Percentiles rank a stretch among this genome's conserved stretches.
phyloP scores from a whole-genome alignment of 192 early-diverging fungal genomes.

The Backusella tarrabulga region DNA sequence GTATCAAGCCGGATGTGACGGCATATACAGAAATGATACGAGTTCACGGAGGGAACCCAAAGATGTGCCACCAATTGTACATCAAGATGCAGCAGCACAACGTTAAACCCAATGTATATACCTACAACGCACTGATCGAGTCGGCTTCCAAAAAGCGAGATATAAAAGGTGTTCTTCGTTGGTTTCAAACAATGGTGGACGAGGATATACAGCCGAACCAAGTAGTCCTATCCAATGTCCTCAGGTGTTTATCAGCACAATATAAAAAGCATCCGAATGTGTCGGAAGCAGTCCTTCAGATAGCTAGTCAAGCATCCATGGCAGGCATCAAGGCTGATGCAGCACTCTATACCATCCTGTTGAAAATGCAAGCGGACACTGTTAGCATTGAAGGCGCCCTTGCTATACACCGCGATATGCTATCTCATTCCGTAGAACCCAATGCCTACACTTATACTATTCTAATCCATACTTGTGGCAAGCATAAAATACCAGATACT shows the following conservation, averaged over 20 bases:
- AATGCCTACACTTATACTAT: slow-evolving; percentile 38
- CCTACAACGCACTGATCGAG: slow-evolving; percentile 31
- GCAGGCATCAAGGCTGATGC: slow-evolving; percentile 34
- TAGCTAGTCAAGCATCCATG: slow-evolving; percentile 18
- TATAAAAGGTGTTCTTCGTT: slow-evolving; percentile 20
- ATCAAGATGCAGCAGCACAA: slow-evolving; percentile 18
- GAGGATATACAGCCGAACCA: slow-evolving; percentile 22
- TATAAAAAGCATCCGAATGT: background rate
- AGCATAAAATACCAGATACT: slow-evolving; percentile 21
- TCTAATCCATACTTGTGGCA: slow-evolving; percentile 29
- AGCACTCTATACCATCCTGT: slow-evolving; percentile 33
- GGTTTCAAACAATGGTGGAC: slow-evolving; percentile 34
- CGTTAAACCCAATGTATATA: slow-evolving; percentile 33
- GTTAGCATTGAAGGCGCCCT: slow-evolving; percentile 14
- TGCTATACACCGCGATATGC: slow-evolving; percentile 28
- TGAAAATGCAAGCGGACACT: slow-evolving; percentile 23
- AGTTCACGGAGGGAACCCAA: background rate
- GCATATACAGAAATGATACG: slow-evolving; percentile 35
- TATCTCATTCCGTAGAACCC: slow-evolving; percentile 17
- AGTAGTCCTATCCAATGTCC: slow-evolving; percentile 17
- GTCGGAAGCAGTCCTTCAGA: background rate
- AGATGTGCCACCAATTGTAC: slow-evolving; percentile 18
- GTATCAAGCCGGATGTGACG: slow-evolving; percentile 23
- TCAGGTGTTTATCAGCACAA: slow-evolving; percentile 19
- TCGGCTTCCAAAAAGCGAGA: slow-evolving; percentile 13